A percentile compares a stretch with the other conserved stretches of the same genome.
Evolutionary conservation across 2,329 filamentous ascomycete species (phyloP).

Genomic region (Ilyonectria destructans): DNA sequence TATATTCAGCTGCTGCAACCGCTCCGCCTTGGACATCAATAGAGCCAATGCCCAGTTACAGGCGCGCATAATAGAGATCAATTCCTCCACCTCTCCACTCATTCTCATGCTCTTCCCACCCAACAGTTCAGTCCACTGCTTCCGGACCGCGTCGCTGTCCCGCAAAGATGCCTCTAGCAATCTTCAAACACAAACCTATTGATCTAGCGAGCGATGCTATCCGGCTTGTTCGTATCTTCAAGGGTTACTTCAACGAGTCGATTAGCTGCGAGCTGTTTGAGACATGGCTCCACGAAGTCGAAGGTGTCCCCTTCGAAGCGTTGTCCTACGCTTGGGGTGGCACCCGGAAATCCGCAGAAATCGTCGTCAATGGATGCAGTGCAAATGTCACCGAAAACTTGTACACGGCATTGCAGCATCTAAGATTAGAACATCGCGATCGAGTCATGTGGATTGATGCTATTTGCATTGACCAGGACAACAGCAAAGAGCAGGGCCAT

Average conservation of each 20-base stretch:
- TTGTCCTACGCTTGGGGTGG: slow-evolving; percentile 27
- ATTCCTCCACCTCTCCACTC: not conserved
- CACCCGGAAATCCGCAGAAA: fast-evolving
- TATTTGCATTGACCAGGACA: slow-evolving; percentile 27
- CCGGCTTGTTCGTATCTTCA: not conserved
- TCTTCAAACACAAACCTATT: not conserved
- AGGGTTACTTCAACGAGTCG: not conserved
- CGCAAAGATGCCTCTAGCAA: not conserved
- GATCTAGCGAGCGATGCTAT: not conserved
- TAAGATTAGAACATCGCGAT: not conserved
- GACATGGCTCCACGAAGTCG: not conserved
- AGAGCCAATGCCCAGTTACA: not conserved
- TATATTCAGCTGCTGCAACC: not conserved
- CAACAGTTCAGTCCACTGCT: not conserved
- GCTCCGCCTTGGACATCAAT: not conserved
- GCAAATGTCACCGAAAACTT: not conserved
- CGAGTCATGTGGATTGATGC: slow-evolving; percentile 29
- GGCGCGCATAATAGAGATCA: no score
- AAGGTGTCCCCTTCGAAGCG: slow-evolving; percentile 15
- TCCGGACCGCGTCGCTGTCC: not conserved
- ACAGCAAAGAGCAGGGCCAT: slow-evolving; percentile 24
- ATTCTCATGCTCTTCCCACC: not conserved
- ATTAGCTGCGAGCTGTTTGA: not conserved
- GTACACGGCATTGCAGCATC: not conserved
- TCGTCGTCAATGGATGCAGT: fast-evolving